Evolutionary conservation across 2,329 filamentous ascomycete species (phyloP).

Genomic region (Colletotrichum higginsianum): DNA sequence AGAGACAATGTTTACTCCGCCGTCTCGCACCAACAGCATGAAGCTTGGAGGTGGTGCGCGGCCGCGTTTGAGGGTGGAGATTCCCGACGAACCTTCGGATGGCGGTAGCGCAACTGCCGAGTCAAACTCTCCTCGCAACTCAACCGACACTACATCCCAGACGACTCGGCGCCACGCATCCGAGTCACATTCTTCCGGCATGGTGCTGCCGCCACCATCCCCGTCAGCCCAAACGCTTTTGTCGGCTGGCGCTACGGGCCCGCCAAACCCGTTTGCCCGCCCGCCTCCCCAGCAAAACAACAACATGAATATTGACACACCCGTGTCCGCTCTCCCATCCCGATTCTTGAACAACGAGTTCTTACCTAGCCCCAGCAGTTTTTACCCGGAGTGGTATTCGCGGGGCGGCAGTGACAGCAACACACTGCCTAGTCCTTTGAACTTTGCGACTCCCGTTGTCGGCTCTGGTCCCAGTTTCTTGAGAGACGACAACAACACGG

Average conservation of each 20-base stretch:
- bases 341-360: conserved; percentile 91
- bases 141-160: conserved; percentile 71
- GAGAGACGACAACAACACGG: conserved; percentile 64
- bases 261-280: conserved; percentile 94
- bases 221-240: conserved; percentile 88
- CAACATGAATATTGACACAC: conserved; percentile 71
- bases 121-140: conserved; percentile 75
- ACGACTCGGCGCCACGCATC: conserved; percentile 61
- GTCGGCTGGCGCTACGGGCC: conserved; percentile 91
- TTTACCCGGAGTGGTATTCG: conserved; percentile 94
- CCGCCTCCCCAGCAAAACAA: conserved; percentile 80
- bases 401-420: conserved; percentile 79
- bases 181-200: conserved; percentile 71
- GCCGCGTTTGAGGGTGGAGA: conserved; percentile 92
- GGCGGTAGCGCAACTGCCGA: conserved; percentile 80
- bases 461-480: conserved; percentile 75
- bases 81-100: conserved; percentile 91
- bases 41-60: conserved; percentile 77
- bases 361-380: conserved; percentile 90
- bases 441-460: conserved; percentile 87
- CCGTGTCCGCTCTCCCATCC: conserved; percentile 93
- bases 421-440: conserved; percentile 91
- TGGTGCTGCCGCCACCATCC: conserved; percentile 93
- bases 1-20: conserved; percentile 77
- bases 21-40: conserved; percentile 83